Evolutionary conservation across 2,329 filamentous ascomycete species (phyloP), one percentile per base, ranked within the genome.

Genomic region (Ascomycota sp.): DNA sequence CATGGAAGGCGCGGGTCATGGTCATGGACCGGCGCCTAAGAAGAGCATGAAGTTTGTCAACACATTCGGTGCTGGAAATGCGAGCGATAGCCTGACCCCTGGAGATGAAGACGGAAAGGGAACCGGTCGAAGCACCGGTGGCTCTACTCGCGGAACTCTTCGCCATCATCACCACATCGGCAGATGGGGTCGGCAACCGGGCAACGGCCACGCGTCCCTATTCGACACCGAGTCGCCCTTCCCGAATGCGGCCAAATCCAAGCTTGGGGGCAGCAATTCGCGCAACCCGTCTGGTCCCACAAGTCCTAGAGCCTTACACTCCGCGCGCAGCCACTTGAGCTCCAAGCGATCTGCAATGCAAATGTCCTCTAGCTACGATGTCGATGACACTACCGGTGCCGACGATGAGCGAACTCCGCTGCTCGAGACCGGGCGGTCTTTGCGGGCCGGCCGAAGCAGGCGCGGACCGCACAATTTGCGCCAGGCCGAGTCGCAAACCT

Each of bases 31-130:
- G 21, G 51, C 47, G 4, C 51, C 55, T 13, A 93, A 91, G 57
- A 83, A 81, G 58, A 91, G 77, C 55, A 93, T 92, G 82, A 95
- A 93, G 48, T 95, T 95, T 48, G 78, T 80, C 37, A 86, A 81
- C 52, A 72, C 76, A 1, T 81, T 80, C 16, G 16, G 16, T 52
- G 73, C 62, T 41, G 72, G 66, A 40, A 70, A 68, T 40, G 58
- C 56, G 29, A 62, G 55, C 32, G 65, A 68, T 27, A 58, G 51
- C 37, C 41, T 56, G 13, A 66, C 50, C 9, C 44, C 73, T 33
- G 73, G 66, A 33, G 76, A 83, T 12, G 70, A 76, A 36, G 72
- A 74, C 35, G 74, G 74, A 11, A 68, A 68, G 40, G 70, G 72
- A 36, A 68, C 64, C 16, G 61, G 63, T 11, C 64, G 73, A 37